phyloP scores from a whole-genome alignment of 1,284 basidiomycete species.

The Moesziomyces antarcticus region DNA sequence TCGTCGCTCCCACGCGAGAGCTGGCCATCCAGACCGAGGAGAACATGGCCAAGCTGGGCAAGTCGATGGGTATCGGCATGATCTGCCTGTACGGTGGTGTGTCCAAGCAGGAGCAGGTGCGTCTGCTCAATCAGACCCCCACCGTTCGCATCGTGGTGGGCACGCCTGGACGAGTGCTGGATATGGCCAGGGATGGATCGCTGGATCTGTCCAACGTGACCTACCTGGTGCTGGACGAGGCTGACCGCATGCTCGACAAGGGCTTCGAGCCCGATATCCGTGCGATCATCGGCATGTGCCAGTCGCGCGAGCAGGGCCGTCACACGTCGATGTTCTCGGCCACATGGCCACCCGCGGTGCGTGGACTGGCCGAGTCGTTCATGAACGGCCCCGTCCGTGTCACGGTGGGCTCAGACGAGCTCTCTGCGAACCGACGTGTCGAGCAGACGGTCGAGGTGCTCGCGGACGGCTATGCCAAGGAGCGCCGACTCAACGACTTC shows the following conservation, averaged over 20 bases:
- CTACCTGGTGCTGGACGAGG: constrained; percentile 95
- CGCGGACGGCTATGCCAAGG: constrained; percentile 86
- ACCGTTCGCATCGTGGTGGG: constrained; percentile 81
- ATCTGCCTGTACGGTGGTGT: constrained; percentile 94
- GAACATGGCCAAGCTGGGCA: constrained; percentile 81
- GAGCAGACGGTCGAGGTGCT: constrained; percentile 85
- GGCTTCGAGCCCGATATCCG: constrained; percentile 99
- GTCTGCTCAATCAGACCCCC: constrained; percentile 72
- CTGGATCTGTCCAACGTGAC: constrained; percentile 77
- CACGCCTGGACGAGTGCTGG: constrained; percentile 91
- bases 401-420: constrained; percentile 93
- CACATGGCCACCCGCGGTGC: constrained; percentile 97
- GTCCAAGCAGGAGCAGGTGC: constrained; percentile 83
- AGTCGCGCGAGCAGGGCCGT: constrained; percentile 70
- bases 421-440: constrained; percentile 92
- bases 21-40: constrained; percentile 94
- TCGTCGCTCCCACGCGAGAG: constrained; percentile 92
- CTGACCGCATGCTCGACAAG: constrained; percentile 97
- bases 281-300: constrained; percentile 82
- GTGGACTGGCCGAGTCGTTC: constrained; percentile 90
- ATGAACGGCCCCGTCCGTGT: constrained; percentile 86
- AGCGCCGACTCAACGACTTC: constrained; percentile 72
- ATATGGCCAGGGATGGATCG: constrained; percentile 86
- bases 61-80: constrained; percentile 79
- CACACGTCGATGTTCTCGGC: constrained; percentile 79